Base-by-base conservation (phyloP, 2,329 filamentous ascomycete species). In the Fusarium begoniae region DNA sequence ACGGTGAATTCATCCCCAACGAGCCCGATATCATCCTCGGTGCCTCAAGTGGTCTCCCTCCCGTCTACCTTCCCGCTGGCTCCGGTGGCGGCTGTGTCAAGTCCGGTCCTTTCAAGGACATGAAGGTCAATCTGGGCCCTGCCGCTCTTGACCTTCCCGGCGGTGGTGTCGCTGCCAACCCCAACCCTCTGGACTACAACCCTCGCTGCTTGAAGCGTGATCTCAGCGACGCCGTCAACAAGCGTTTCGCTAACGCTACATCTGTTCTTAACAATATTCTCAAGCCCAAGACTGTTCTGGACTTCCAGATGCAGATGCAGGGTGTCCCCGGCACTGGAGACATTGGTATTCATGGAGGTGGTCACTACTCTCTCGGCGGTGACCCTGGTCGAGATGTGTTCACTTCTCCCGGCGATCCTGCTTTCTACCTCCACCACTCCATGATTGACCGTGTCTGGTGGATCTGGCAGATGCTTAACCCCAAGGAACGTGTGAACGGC, bases 1-100 rank as follows among this genome's bases (percentile, higher is more conserved):
- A 89, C 53, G 87, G 87, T 11, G 78, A 67, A 18, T 77, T 62
- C 53, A 73, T 80, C 32, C 68, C 78, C 1, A 45, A 75, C 51
- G 63, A 76, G 22, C 64, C 69, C 8, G 75, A 76, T 28, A 71
- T 79, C 11, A 63, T 77, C 6, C 69, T 80, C 18, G 83, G 75
- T 35, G 72, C 72, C 47, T 69, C 69, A 18, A 83, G 72, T 38
- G 74, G 76, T 3, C 70, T 79, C 14, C 75, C 74, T n/a, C 62
- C 75, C 2, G 40, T 79, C 28, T 67, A 69, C 35, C 73, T 87
- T 15, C 84, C 86, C 2, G 81, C 86, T 2, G 89, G 87, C 12
- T 82, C 81, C 6, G 89, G 90, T 8, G 89, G 89, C 44, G 89
- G 89, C 30, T 90, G 88, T 75, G 82, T 91, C 6, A 82, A 78